A percentile compares a stretch with the other conserved stretches of the same genome.
Conservation (phyloP, 2,329 filamentous ascomycete species). For the Trichoderma pleuroti region DNA sequence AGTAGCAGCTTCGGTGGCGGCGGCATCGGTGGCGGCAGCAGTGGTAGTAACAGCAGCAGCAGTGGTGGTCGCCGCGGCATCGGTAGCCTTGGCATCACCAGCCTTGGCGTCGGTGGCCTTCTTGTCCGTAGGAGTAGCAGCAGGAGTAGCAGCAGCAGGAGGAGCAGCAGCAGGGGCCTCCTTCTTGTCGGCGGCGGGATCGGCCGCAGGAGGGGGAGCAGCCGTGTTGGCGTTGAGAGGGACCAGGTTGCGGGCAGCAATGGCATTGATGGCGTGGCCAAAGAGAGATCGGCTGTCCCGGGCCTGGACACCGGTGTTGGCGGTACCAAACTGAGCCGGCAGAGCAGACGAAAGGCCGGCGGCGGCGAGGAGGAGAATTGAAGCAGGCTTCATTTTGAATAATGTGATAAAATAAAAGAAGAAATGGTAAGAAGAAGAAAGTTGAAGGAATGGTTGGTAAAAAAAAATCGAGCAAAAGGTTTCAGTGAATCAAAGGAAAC, state of each 20-base stretch:
- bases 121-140: not conserved
- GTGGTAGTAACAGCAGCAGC: not conserved
- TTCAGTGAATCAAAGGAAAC: slow-evolving; percentile 21
- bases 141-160: too few relatives aligned
- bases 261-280: not conserved
- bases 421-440: not conserved
- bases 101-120: not conserved
- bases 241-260: not conserved
- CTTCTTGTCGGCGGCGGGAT: not conserved
- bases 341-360: slow-evolving; percentile 32
- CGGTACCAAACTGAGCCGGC: slow-evolving; percentile 18
- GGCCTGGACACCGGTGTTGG: not conserved
- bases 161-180: not conserved
- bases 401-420: not conserved
- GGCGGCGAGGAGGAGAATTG: slow-evolving; percentile 27
- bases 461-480: not conserved
- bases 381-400: slow-evolving; percentile 29
- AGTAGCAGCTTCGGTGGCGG: not conserved
- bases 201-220: not conserved
- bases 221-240: slow-evolving; percentile 14
- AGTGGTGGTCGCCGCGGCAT: not conserved
- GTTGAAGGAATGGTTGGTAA: slow-evolving; percentile 1
- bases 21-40: not conserved
- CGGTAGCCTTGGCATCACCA: not conserved
- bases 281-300: not conserved